Base-by-base conservation (phyloP, 2,329 filamentous ascomycete species). In the Xylariaceae sp. region DNA sequence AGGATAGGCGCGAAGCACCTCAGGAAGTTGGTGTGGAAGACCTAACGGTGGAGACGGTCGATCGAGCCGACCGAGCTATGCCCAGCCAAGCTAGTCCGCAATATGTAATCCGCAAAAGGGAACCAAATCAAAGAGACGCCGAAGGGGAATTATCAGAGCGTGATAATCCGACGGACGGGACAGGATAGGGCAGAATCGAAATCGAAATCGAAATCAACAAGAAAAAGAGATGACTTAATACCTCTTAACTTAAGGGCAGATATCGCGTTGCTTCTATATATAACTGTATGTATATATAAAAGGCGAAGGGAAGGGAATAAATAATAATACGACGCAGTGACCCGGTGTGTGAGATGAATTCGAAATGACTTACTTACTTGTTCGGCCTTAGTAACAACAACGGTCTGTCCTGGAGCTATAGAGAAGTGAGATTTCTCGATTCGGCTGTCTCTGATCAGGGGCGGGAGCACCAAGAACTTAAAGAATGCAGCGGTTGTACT, bases 381-480 rank as follows among this genome's bases (percentile, higher is more conserved):
- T 30, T 30, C 23, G 23, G 23, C 23, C 4, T 30, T 30, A 30
- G 23, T 30, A 30, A 30, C 23, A 30, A 30, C 23, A 41, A 41
- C 37, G 30, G 45, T 48, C 13, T 34, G 47, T 30, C 7, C 2
- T 50, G 9, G 47, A 30, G 23, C 23, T 37, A 37, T 30, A 44
- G 45, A 48, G 45, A 41, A 4, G 37, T 41, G 37, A 41, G 37
- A 41, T 41, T 41, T 13, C 37, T 41, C 23, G 37, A 41, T 41
- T 13, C 37, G 11, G 8, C 37, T 41, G 9, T 41, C 47, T 49
- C 9, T 9, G 8, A 15, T 9, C 8, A 23, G 23, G 17, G 54
- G 52, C 30, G 59, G 61, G 47, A 54, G 53, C 52, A 61, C 55
- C 49, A 58, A 53, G 51, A 61, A 57, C 57, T 61, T 64, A 58